Conservation (phyloP, 148 eudicot genomes). For the Agrostemma githago region DNA sequence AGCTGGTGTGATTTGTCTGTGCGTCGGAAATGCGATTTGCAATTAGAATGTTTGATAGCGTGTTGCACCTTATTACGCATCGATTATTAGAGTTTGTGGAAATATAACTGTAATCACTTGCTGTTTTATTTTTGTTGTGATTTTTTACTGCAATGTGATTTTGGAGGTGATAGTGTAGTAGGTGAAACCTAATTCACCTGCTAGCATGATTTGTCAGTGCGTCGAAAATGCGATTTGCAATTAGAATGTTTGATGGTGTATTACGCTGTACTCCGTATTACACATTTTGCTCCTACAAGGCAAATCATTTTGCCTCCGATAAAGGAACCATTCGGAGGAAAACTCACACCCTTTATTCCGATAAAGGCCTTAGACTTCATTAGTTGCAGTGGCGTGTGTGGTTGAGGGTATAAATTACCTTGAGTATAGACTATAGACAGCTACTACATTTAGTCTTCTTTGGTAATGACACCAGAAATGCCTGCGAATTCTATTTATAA, state of each 20-base stretch:
- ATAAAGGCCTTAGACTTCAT: not conserved
- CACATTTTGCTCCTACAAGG: not conserved
- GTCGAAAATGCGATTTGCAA: not conserved
- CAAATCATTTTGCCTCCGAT: too few relatives aligned
- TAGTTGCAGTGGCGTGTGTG: not conserved
- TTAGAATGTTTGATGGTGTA: not conserved
- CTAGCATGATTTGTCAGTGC: too few relatives aligned
- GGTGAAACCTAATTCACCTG: too few relatives aligned
- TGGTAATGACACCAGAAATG: not conserved
- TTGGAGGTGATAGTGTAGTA: not conserved
- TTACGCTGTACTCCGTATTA: too few relatives aligned
- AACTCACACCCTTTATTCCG: too few relatives aligned
- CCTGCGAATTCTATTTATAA: not conserved
- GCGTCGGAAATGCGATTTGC: not conserved
- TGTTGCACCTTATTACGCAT: too few relatives aligned
- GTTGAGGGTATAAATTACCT: too few relatives aligned
- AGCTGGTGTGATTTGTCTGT: too few relatives aligned
- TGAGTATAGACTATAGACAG: too few relatives aligned
- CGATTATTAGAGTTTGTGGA: not conserved
- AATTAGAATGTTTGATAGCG: not conserved
- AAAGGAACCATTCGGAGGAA: too few relatives aligned
- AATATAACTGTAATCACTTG: constrained; percentile 55
- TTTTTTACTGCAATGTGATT: not conserved
- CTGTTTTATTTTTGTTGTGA: not conserved
- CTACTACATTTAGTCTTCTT: not conserved